Evolutionary conservation across 108 stramenopile species (phyloP), one percentile per base, ranked within the genome.

Genomic region (Chaetoceros muelleri): DNA sequence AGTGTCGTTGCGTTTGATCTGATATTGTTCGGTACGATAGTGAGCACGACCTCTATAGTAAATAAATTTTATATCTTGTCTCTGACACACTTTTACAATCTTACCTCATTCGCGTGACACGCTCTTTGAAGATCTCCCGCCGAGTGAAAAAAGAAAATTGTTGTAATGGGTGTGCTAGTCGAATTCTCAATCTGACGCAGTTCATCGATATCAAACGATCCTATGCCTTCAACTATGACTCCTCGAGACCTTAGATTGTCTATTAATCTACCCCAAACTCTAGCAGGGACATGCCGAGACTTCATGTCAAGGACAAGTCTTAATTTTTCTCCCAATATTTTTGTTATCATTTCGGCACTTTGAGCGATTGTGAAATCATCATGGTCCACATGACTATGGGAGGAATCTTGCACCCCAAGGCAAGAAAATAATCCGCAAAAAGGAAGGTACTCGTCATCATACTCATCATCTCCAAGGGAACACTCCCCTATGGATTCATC

Each of bases 61-160:
- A n/a, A n/a, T n/a, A n/a, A n/a, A n/a, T n/a, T n/a, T n/a, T n/a
- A n/a, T n/a, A n/a, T n/a, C n/a, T n/a, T n/a, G n/a, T n/a, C n/a
- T n/a, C n/a, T n/a, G n/a, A n/a, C n/a, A n/a, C n/a, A n/a, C n/a
- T n/a, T n/a, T n/a, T n/a, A n/a, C n/a, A 25, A 5, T 20, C 61
- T 67, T 30, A 77, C 73, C 55, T 78, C 77, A 62, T 70, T 70
- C 5, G 73, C 71, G 50, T 80, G 79, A 53, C 72, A 71, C 20
- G 79, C 79, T 47, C 69, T 53, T 44, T 80, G 79, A 48, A 80
- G 66, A 64, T 80, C 79, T 24, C 79, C 79, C n/a, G 70, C 75
- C 26, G 75, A 74, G 55, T 80, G 79, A 46, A 80, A 76, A 30
- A 80, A 76, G 18, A 74, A 53, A 3, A 81, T 60, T 34, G 69